A percentile compares a stretch with the other conserved stretches of the same genome.
These are phyloP conservation scores for Annulohypoxylon stygium DNA, from an alignment of 495 filamentous ascomycete species.

Conservation along the genomic window DNA sequence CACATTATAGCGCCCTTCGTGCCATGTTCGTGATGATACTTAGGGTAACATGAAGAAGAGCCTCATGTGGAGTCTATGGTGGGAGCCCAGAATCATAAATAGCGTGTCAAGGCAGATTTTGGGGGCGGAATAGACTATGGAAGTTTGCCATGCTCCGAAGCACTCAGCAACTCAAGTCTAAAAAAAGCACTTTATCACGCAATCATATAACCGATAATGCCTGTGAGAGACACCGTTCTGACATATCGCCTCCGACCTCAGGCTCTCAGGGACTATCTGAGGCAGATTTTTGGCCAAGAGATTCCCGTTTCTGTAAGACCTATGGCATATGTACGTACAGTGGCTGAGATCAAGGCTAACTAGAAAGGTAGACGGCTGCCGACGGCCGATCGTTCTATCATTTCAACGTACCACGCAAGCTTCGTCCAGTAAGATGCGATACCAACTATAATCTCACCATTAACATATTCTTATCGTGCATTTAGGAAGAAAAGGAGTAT, in stretches of 20 bases:
- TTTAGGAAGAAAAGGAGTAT: constrained; percentile 21
- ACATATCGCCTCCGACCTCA: constrained; percentile 25
- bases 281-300: neutral
- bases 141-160: neutral
- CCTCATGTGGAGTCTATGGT: constrained; percentile 11
- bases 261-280: constrained; percentile 14
- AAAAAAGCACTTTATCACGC: neutral
- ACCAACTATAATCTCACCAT: neutral
- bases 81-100: constrained; percentile 14
- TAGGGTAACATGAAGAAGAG: constrained; percentile 13
- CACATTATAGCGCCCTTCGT: neutral
- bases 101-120: constrained; percentile 23
- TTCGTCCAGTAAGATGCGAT: constrained; percentile 9
- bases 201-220: neutral
- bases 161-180: neutral
- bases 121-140: neutral
- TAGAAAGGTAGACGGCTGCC: neutral
- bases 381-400: constrained; percentile 18
- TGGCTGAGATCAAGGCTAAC: constrained; percentile 13
- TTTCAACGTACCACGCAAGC: constrained; percentile 25
- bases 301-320: constrained; percentile 14
- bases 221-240: constrained; percentile 16
- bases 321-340: too few species aligned
- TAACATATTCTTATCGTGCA: neutral
- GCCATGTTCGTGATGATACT: neutral